phyloP scores from a whole-genome alignment of 2,329 filamentous ascomycete species.

The Teratosphaeria gauchensis region DNA sequence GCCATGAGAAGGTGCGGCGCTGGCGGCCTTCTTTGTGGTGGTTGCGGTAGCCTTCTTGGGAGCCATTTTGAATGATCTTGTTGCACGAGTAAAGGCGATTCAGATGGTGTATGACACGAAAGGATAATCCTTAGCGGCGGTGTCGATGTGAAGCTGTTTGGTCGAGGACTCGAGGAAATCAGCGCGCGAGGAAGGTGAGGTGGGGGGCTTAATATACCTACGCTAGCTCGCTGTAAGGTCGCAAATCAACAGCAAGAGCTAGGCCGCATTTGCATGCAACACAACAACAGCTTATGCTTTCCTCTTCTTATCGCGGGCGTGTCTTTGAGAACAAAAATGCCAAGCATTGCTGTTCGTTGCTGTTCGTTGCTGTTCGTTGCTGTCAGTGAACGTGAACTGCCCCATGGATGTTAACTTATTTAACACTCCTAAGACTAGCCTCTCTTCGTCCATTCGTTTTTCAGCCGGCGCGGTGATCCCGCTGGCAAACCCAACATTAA shows the following conservation, averaged over 20 bases:
- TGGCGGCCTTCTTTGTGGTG: conserved; percentile 46
- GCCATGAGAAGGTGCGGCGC: conserved; percentile 46
- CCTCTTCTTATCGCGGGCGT: not conserved
- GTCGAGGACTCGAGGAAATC: not conserved
- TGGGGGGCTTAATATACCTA: not conserved
- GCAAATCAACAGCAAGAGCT: not conserved
- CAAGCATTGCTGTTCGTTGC: not conserved
- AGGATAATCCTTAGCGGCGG: not conserved
- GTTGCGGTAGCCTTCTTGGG: conserved; percentile 51
- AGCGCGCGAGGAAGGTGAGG: not conserved
- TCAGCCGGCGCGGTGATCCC: too few relatives aligned
- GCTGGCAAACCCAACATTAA: too few relatives aligned
- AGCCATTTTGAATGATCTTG: conserved; percentile 43
- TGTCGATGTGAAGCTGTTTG: not conserved
- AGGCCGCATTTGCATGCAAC: not conserved
- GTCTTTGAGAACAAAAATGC: not conserved
- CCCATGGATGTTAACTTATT: too few relatives aligned
- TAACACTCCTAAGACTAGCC: too few relatives aligned
- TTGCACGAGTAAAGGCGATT: not conserved
- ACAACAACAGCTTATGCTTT: not conserved
- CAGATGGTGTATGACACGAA: not conserved
- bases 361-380: not conserved
- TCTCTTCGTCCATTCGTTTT: too few relatives aligned
- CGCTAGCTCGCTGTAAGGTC: not conserved
- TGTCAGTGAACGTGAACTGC: not conserved